Evolutionary conservation across 441 rosid species (phyloP), one percentile per base, ranked within the genome.

Genomic region (Erodium texanum): DNA sequence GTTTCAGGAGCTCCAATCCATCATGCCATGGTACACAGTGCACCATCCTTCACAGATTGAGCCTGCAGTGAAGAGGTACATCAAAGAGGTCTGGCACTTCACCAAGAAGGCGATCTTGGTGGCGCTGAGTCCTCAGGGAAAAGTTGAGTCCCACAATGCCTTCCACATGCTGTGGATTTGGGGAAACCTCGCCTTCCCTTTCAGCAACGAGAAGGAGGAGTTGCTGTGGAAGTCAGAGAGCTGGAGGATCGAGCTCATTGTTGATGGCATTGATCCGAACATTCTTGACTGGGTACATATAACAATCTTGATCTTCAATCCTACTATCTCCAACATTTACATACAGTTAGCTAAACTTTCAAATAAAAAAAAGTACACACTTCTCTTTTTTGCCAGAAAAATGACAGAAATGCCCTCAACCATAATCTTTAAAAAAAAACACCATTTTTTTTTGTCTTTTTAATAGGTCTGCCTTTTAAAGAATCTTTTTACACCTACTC

Each of bases 151-250:
- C 58, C 27, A 52, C 0, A 75, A 83, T 7, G 81, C 86, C 1
- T 41, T 81, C 68, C 82, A 79, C 70, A 81, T 79, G 83, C 59
- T 77, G 73, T 75, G 78, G 78, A 82, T 82, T 24, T 84, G 87
- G 87, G 85, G 84, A 7, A 82, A 68, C 50, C 3, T 1, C 0
- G 84, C 82, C 0, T 78, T 64, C 73, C 84, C 85, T 36, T 82
- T 82, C 73, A 80, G 76, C 10, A 74, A 75, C 5, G 12, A 41
- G 7, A 75, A 73, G 70, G 84, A 84, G 73, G 80, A 82, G 66
- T 65, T 75, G 19, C 77, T 84, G 12, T 80, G 87, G 85, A 78
- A 73, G 71, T 82, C 67, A 11, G 82, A 76, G 43, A 71, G 71
- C 18, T 84, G 85, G 85, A 48, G 50, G 58, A 70, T 84, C 5